Evolutionary conservation across 495 filamentous ascomycete genomes (phyloP).

Genomic region (Aspergillus kassunensis): DNA sequence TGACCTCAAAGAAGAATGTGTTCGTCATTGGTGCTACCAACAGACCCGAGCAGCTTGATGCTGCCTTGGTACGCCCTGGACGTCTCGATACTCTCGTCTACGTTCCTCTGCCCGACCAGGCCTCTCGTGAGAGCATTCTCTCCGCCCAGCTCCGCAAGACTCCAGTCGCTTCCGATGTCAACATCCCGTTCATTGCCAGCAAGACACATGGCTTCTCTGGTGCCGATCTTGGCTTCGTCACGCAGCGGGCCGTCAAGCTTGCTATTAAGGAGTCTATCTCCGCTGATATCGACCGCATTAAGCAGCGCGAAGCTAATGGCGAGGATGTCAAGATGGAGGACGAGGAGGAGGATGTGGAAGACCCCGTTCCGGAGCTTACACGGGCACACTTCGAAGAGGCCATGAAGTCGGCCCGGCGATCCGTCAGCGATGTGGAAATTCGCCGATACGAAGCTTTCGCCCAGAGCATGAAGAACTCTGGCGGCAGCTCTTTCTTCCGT

Average conservation of each 20-base stretch:
- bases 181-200: constrained; percentile 87
- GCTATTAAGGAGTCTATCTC: constrained; percentile 98
- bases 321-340: constrained; percentile 71
- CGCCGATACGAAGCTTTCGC: constrained; percentile 97
- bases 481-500: constrained; percentile 93
- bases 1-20: constrained; percentile 99
- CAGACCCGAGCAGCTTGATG: constrained; percentile 96
- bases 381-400: constrained; percentile 98
- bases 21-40: constrained; percentile 99
- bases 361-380: constrained; percentile 95
- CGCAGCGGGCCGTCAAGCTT: constrained; percentile 97
- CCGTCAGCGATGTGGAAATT: constrained; percentile 94
- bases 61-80: constrained; percentile 93
- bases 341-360: constrained; percentile 74
- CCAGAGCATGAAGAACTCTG: constrained; percentile 96
- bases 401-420: constrained; percentile 88
- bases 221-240: constrained; percentile 98
- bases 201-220: constrained; percentile 99
- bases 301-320: constrained; percentile 83
- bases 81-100: constrained; percentile 99
- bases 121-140: constrained; percentile 80
- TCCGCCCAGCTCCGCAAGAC: constrained; percentile 98
- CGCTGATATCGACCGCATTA: constrained; percentile 79
- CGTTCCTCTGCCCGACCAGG: constrained; percentile 90
- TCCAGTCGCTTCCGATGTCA: constrained; percentile 81